Evolutionary conservation across 805 yeast genomes (phyloP), one percentile per base, ranked within the genome.

Genomic region (Pichia rugopelliculosa): DNA sequence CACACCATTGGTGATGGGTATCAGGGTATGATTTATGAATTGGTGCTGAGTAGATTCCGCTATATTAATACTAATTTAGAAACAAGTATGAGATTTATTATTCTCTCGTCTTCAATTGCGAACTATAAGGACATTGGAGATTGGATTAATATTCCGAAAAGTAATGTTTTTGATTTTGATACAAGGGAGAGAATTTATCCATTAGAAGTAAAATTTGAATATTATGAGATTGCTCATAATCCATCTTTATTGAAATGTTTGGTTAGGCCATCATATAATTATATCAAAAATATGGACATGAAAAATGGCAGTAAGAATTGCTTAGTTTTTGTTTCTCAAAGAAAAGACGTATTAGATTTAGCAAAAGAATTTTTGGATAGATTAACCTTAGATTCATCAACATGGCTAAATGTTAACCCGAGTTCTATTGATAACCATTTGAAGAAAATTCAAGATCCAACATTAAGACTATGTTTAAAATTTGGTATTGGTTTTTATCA

Each of bases 121-220:
- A 85, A 82, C 58, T 86, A 84, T 3, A 72, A 78, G 44, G 96
- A 87, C 53, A 65, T 90, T 49, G 91, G 86, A 1, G 87, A 83
- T 46, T 93, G 98, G 96, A 64, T 93, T 25, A 95, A 93, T 2
- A 82, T 84, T 23, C 56, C 73, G 1, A 82, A 79, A 56, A 68
- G 64, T 20, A 71, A 79, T 42, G 71, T 82, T 6, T 87, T 72
- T 68, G 89, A 88, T 57, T 89, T 84, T 60, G 74, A 79, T 17
- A 81, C 95, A 0, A 68, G 68, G 43, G 82, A 80, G 39, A 70
- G 91, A 48, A 67, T 70, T 9, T 59, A 67, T 39, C 79, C 85
- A 4, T 56, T 87, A 13, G 77, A 75, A 47, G 78, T 85, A 20
- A 82, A 73, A 53, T 57, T 85, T 40, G 77, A 75, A 47, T 71